phyloP scores from a whole-genome alignment of 441 rosid species.

The Populus tomentosa region DNA sequence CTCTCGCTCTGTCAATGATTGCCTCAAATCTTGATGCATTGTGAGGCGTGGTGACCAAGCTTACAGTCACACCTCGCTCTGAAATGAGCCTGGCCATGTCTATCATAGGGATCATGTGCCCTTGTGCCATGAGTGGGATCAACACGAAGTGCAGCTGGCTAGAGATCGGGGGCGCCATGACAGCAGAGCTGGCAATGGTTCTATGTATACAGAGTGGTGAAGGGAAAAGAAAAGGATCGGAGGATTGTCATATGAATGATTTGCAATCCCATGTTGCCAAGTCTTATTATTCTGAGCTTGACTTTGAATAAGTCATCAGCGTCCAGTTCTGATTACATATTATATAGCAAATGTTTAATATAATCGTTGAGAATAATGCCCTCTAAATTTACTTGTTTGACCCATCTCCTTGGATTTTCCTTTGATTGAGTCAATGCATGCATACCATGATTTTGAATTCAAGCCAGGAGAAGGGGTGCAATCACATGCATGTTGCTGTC shows the following conservation, averaged over 20 bases:
- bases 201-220: too few species aligned
- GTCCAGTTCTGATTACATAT: too few species aligned
- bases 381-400: too few species aligned
- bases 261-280: background rate
- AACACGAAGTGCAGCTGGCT: conserved; percentile 38
- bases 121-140: conserved; percentile 40
- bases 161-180: conserved; percentile 14
- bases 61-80: conserved; percentile 22
- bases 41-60: conserved; percentile 33
- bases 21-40: conserved; percentile 33
- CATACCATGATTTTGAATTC: too few species aligned
- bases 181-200: background rate
- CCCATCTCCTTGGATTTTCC: too few species aligned
- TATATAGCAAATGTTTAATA: too few species aligned
- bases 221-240: background rate
- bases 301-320: too few species aligned
- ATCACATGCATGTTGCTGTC: too few species aligned
- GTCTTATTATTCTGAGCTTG: too few species aligned
- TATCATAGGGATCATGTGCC: conserved; percentile 37
- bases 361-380: too few species aligned
- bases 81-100: conserved; percentile 42
- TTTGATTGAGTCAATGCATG: too few species aligned
- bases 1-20: conserved; percentile 14
- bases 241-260: background rate
- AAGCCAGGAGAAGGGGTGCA: too few species aligned